These are phyloP conservation scores for Cutaneotrichosporon sp. DNA, from an alignment of 1,284 basidiomycete genomes.

Conservation along the genomic window DNA sequence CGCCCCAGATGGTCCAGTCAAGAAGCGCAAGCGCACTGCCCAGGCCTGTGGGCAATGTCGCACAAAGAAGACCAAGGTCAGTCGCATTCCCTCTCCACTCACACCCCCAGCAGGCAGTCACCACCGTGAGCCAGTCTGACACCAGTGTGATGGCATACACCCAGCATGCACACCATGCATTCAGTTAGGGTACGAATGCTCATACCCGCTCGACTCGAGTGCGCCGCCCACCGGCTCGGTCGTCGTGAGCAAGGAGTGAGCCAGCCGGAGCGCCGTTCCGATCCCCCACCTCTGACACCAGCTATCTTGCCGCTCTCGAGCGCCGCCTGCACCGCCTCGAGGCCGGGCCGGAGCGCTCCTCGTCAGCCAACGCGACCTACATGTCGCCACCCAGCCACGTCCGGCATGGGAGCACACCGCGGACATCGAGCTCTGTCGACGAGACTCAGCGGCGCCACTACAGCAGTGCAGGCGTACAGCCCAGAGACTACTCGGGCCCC, in stretches of 20 bases:
- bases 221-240: slow-evolving; percentile 14
- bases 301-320: slow-evolving; percentile 18
- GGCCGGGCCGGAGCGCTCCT: not conserved
- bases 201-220: slow-evolving; percentile 22
- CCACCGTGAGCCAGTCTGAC: slow-evolving; percentile 1
- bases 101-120: not conserved
- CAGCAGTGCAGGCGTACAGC: not conserved
- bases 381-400: not conserved
- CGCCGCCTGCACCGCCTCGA: slow-evolving; percentile 11
- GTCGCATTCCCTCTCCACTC: not conserved
- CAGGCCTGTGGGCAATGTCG: slow-evolving; percentile 27
- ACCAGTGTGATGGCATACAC: slow-evolving; percentile 25
- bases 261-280: too few relatives aligned
- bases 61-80: slow-evolving; percentile 23
- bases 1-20: not conserved
- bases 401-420: not conserved
- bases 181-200: slow-evolving; percentile 18
- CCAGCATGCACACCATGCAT: slow-evolving; percentile 24
- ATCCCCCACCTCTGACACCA: not conserved
- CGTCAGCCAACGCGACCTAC: not conserved
- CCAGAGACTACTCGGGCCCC: not conserved
- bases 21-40: slow-evolving; percentile 24
- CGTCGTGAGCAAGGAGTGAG: slow-evolving; percentile 16
- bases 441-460: not conserved
- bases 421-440: not conserved